phyloP scores from a whole-genome alignment of 1,139 yeast genomes.

The Neolecta irregularis region DNA sequence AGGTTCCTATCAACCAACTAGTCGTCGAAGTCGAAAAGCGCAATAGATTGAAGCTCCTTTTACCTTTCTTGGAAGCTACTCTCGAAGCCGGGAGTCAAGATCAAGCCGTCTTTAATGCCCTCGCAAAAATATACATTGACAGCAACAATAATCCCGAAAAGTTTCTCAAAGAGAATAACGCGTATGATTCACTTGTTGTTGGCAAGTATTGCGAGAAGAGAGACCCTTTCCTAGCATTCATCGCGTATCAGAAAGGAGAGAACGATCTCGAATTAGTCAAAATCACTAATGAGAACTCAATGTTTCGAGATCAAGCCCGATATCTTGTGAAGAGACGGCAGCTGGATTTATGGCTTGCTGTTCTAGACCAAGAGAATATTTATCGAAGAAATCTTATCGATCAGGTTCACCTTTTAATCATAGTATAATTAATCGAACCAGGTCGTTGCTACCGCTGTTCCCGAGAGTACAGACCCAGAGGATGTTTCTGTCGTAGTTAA shows the following conservation, averaged over 20 bases:
- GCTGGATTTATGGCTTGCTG: constrained; percentile 63
- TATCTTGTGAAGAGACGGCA: constrained; percentile 80
- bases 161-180: constrained; percentile 77
- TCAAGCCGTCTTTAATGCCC: constrained; percentile 80
- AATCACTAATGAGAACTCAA: constrained; percentile 89
- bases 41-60: constrained; percentile 74
- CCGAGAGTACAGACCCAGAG: constrained; percentile 88
- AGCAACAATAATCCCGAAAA: constrained; percentile 95
- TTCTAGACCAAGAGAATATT: constrained; percentile 55
- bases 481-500: constrained; percentile 91
- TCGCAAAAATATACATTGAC: constrained; percentile 95
- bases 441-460: constrained; percentile 89
- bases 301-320: constrained; percentile 98
- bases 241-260: constrained; percentile 88
- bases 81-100: constrained; percentile 79
- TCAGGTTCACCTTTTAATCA: constrained; percentile 27
- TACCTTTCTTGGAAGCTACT: constrained; percentile 86
- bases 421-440: constrained; percentile 4
- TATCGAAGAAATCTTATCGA: constrained; percentile 87
- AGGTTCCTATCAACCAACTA: constrained; percentile 80
- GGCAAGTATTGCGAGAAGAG: constrained; percentile 99
- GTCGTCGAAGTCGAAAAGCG: constrained; percentile 93
- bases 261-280: constrained; percentile 78
- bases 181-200: constrained; percentile 80
- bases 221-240: constrained; percentile 94